Evolutionary conservation across 495 filamentous ascomycete species (phyloP), one percentile per base, ranked within the genome.

Genomic region (Evernia prunastri): DNA sequence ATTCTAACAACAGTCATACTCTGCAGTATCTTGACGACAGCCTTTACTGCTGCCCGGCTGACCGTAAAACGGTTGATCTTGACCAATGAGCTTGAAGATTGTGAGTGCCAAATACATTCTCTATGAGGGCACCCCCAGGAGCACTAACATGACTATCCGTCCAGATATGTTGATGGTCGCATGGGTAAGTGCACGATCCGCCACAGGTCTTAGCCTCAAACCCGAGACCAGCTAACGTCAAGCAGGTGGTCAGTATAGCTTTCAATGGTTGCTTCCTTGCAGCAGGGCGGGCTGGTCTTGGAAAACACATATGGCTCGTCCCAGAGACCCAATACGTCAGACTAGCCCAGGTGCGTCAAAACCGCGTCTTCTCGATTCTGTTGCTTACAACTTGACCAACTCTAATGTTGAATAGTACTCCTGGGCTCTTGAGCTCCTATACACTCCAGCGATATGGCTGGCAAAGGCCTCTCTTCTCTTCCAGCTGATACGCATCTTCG

Each of bases 401-500:
- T 18, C 29, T 40, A 23, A 27, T 42, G 8, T 29, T 12, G 37
- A 20, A 7, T 54, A 72, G 68, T 59, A 47, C 56, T 10, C 42
- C 20, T 71, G 69, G 53, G 17, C 63, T 12, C 42, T 67, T 8
- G 54, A 68, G 10, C 45, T 70, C 10, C 33, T 69, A 8, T 72
- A 72, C 54, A 25, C n/a, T 33, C 56, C 59, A 10, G 17, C 54
- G 9, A 18, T 56, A 8, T 45, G 61, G 58, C n/a, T 66, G 33
- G 39, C 70, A 63, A 59, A 63, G 20, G 9, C 56, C 39, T 53
- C 72, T 53, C 17, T 69, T 33, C 13, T 72, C 59, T 37, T 65
- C 61, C 62, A 68, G 61, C 33, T 70, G 25, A 12, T 73, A 23
- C 64, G 61, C n/a, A 71, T 72, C 11, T 72, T 72, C 57, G 35